Evolutionary conservation across 169 alveolate species (phyloP).

Genomic region (Babesia bigemina): DNA sequence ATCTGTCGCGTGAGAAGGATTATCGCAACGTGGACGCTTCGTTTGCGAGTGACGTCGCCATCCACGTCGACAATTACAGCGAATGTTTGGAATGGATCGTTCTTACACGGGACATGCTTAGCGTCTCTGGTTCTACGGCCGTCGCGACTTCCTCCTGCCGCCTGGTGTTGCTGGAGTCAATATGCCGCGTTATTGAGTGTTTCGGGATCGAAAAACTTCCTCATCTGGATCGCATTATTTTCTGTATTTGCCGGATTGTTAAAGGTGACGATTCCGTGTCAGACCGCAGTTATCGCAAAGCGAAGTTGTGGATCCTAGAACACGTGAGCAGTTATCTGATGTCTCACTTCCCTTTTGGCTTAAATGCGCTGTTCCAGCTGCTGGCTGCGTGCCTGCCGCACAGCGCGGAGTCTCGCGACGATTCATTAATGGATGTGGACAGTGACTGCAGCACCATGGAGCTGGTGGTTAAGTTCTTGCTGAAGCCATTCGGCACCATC

Average conservation of each 20-base stretch:
- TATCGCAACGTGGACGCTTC: neutral
- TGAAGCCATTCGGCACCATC: constrained; percentile 4
- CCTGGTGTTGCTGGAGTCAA: constrained; percentile 17
- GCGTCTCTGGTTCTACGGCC: neutral
- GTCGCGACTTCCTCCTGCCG: constrained; percentile 16
- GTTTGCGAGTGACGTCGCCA: neutral
- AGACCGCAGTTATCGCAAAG: constrained; percentile 3
- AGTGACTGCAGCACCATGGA: constrained; percentile 19
- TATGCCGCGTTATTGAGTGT: neutral
- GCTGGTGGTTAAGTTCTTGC: neutral
- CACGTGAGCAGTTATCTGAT: constrained; percentile 9
- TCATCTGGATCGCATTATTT: constrained; percentile 13
- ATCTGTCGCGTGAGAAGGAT: neutral
- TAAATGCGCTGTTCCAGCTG: constrained; percentile 29
- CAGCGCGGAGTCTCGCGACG: constrained; percentile 1
- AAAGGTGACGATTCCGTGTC: neutral
- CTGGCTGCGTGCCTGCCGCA: constrained; percentile 34
- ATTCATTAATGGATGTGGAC: neutral
- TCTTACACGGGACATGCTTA: constrained; percentile 15
- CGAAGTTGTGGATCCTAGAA: constrained; percentile 14
- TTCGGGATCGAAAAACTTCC: constrained; percentile 7
- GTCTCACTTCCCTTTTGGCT: constrained; percentile 32
- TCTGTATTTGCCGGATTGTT: constrained; percentile 7
- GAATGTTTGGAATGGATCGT: constrained; percentile 31
- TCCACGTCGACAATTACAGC: neutral